A percentile compares a stretch with the other conserved stretches of the same genome.
Evolutionary conservation across 805 yeast species (phyloP).

Genomic region (Monosporozyma solicola): DNA sequence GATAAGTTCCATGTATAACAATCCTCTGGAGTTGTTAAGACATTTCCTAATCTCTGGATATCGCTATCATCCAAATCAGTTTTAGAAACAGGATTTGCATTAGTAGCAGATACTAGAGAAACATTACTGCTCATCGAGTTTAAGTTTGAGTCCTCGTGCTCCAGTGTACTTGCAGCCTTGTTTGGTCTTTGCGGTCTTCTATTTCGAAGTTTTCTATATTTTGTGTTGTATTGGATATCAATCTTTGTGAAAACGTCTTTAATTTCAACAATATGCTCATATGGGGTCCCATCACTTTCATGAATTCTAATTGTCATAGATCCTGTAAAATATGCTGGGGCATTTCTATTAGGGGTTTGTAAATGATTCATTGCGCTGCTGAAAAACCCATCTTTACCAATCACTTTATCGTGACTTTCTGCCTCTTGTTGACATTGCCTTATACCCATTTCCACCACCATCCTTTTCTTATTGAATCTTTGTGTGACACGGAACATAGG

Average conservation of each 20-base stretch:
- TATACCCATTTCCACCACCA: conserved; percentile 90
- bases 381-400: conserved; percentile 23
- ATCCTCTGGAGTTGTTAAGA: conserved; percentile 53
- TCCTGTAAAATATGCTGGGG: conserved; percentile 56
- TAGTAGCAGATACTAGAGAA: conserved; percentile 10
- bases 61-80: conserved; percentile 4
- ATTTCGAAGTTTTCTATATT: conserved; percentile 73
- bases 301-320: conserved; percentile 96
- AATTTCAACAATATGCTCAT: conserved; percentile 90
- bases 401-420: conserved; percentile 18
- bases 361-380: conserved; percentile 21
- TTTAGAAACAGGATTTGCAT: neutral
- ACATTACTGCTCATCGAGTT: conserved; percentile 16
- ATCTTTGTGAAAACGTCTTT: conserved; percentile 78
- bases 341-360: conserved; percentile 13
- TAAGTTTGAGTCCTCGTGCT: conserved; percentile 31
- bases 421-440: conserved; percentile 77
- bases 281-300: conserved; percentile 97
- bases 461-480: conserved; percentile 84
- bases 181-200: conserved; percentile 30
- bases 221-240: conserved; percentile 92
- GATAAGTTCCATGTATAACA: conserved; percentile 60
- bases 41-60: conserved; percentile 53
- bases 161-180: conserved; percentile 22
- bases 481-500: conserved; percentile 87